phyloP scores from a whole-genome alignment of 306 rosid species.

The Castanospermum australe region DNA sequence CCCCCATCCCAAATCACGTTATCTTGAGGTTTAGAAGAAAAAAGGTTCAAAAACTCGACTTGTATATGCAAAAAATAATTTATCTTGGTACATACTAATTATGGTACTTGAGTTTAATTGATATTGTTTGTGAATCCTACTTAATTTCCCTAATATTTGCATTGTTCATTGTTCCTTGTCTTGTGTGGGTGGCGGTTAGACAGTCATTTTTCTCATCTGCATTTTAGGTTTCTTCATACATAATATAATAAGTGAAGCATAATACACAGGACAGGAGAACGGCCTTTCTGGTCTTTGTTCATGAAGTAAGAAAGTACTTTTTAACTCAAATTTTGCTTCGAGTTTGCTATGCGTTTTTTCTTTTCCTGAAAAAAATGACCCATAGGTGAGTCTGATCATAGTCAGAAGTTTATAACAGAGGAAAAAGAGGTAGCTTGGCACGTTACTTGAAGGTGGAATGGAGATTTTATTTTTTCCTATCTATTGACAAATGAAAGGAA shows the following conservation, averaged over 20 bases:
- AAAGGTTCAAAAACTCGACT: neutral
- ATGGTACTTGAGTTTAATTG: neutral
- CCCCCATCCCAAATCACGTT: constrained; percentile 10
- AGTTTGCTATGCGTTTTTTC: neutral
- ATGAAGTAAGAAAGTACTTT: neutral
- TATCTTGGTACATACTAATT: neutral
- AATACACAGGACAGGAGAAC: neutral
- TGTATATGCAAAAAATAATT: neutral
- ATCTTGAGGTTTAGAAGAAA: neutral
- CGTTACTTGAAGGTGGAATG: neutral
- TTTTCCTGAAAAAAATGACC: neutral
- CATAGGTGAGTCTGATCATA: no score
- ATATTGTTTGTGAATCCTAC: neutral
- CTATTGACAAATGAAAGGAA: neutral
- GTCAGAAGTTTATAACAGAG: no score
- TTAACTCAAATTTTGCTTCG: neutral
- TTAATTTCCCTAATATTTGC: neutral
- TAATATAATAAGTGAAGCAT: no score
- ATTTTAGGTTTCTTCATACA: no score
- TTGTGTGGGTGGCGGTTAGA: neutral
- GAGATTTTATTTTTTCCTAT: neutral
- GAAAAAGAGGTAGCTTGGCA: neutral
- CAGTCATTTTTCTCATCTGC: neutral
- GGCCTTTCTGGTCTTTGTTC: neutral
- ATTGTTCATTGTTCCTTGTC: neutral